Evolutionary conservation across 108 stramenopile genomes (phyloP), one percentile per base, ranked within the genome.

Genomic region (Skeletonema costatum): DNA sequence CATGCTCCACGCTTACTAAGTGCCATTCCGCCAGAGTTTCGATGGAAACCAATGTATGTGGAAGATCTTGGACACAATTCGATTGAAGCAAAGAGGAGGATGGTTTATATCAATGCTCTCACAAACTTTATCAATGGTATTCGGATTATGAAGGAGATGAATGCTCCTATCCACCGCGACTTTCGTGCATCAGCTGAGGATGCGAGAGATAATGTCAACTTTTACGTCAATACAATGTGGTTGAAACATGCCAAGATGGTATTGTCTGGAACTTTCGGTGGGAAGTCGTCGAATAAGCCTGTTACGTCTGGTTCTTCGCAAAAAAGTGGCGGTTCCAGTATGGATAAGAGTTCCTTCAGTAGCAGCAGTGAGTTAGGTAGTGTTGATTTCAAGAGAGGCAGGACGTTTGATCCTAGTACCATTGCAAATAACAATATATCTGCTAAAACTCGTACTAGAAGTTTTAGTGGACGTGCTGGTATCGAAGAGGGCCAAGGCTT

Each of bases 31-130:
- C 69, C 69, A 0, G 81, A 87, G 17, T 87, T 66, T 64, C 56
- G 88, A 32, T 85, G 87, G 32, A 86, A 77, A 62, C 92, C 92
- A 14, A 89, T 87, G 68, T 93, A 86, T 83, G 88, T 87, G 10
- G 86, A 87, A 31, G 84, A 75, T 32, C 70, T 87, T 41, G 89
- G 91, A 1, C 92, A 93, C 84, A 92, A 92, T 71, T 76, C 88
- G 44, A 87, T 92, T 61, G 91, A 92, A 75, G 79, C 75, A 31
- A 66, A 72, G 41, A 66, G 74, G 29, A 30, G 85, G 14, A 64
- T 42, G 2, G n/a, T 53, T 5, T 86, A 72, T 42, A 39, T 86
- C 31, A 58, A 66, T 50, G 67, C 48, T 13, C 59, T 85, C 0
- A 36, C 61, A 13, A 63, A 61, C 19, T 85, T 85, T 61, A 16